Percentiles rank a stretch among this genome's conserved stretches.
Evolutionary conservation across 2,329 filamentous ascomycete genomes (phyloP).

Genomic region (Ploettnerulaceae sp.): DNA sequence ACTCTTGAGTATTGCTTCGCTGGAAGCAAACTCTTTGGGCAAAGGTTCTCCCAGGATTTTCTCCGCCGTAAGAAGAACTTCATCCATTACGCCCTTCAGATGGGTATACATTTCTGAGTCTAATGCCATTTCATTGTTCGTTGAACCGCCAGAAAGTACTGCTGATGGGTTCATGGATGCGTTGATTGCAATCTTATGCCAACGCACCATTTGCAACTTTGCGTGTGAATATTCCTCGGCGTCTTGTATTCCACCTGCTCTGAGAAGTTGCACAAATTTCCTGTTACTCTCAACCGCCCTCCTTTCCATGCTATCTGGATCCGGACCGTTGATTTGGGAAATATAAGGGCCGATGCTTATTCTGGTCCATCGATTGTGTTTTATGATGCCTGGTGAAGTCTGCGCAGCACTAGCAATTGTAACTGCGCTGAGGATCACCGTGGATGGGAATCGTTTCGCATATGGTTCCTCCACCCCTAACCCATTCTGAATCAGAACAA

Average conservation of each 20-base stretch:
- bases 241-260: conserved; percentile 56
- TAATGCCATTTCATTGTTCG: conserved; percentile 61
- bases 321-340: conserved; percentile 39
- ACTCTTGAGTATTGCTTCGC: conserved; percentile 58
- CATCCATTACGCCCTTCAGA: conserved; percentile 62
- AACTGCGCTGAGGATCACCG: conserved; percentile 61
- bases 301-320: conserved; percentile 5
- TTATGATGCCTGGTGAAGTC: conserved; percentile 54
- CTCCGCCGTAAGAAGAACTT: conserved; percentile 61
- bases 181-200: conserved; percentile 76
- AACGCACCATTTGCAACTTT: conserved; percentile 64
- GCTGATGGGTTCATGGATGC: conserved; percentile 69
- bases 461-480: conserved; percentile 48
- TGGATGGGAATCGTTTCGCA: conserved; percentile 53
- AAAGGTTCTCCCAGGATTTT: conserved; percentile 58
- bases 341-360: conserved; percentile 65
- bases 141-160: conserved; percentile 58
- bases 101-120: conserved; percentile 60
- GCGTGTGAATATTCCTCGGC: conserved; percentile 59
- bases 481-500: conserved; percentile 33
- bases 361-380: conserved; percentile 69
- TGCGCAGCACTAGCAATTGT: conserved; percentile 67
- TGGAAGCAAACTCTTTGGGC: conserved; percentile 53
- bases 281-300: conserved; percentile 32
- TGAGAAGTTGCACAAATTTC: conserved; percentile 43